phyloP scores from a whole-genome alignment of 2,329 filamentous ascomycete species.

The Beauveria sp. region DNA sequence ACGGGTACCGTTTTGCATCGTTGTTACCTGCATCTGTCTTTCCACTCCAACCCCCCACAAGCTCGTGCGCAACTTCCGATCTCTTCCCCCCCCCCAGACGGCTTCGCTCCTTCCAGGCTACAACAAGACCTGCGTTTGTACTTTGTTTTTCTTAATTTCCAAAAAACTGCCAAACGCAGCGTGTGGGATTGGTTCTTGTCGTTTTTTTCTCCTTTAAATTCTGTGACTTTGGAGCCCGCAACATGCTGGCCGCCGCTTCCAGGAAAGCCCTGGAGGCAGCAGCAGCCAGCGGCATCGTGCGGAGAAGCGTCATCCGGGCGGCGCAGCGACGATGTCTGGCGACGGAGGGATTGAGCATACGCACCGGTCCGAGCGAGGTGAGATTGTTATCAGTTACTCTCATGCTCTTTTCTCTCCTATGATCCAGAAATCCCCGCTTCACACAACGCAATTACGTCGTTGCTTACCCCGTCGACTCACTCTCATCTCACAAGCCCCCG shows the following conservation, averaged over 20 bases:
- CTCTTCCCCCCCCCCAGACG: no score
- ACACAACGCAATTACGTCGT: not conserved
- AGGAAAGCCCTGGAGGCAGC: not conserved
- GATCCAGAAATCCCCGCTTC: not conserved
- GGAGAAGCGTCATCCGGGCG: not conserved
- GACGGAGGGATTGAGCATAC: conserved; percentile 13
- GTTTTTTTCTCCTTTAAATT: no score
- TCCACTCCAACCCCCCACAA: not conserved
- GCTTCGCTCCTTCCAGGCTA: no score
- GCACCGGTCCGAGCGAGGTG: conserved; percentile 14
- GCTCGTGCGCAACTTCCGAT: no score
- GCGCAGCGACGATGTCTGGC: conserved; percentile 10
- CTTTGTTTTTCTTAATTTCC: no score
- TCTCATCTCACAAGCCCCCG: not conserved
- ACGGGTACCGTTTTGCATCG: no score
- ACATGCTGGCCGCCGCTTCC: not conserved
- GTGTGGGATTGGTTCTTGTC: no score
- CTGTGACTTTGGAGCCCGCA: not conserved
- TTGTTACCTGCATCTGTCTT: not conserved
- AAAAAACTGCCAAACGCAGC: no score
- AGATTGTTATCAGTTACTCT: not conserved
- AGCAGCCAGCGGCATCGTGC: not conserved
- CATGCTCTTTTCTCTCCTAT: no score
- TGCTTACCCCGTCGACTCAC: not conserved
- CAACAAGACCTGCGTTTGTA: no score